Evolutionary conservation across 176 grass and related monocot species (phyloP).

Genomic region (Aegilops bicornis): DNA sequence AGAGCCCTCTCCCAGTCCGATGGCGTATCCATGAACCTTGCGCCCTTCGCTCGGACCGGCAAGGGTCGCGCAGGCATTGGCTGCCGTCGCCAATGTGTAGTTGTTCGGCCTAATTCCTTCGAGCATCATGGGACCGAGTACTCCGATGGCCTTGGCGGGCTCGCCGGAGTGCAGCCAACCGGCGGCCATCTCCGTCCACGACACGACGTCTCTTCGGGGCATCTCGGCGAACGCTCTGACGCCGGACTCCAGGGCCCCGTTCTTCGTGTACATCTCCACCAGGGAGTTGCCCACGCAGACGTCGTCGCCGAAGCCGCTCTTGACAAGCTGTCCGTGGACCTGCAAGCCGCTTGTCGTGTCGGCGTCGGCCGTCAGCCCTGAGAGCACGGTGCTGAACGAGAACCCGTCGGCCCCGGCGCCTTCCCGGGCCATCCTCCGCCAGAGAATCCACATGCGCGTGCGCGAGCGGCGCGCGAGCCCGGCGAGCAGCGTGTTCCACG

Average conservation of each 20-base stretch:
- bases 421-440: constrained; percentile 49
- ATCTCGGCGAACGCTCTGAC: constrained; percentile 51
- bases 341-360: constrained; percentile 41
- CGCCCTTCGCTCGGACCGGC: constrained; percentile 24
- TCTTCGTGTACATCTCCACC: constrained; percentile 74
- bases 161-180: constrained; percentile 40
- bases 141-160: constrained; percentile 24
- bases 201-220: constrained; percentile 44
- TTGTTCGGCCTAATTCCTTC: constrained; percentile 42
- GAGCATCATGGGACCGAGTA: constrained; percentile 46
- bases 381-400: constrained; percentile 61
- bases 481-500: constrained; percentile 62
- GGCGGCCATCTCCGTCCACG: constrained; percentile 62
- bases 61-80: constrained; percentile 42
- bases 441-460: constrained; percentile 40
- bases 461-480: constrained; percentile 41
- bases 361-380: constrained; percentile 23
- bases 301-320: constrained; percentile 45
- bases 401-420: constrained; percentile 43
- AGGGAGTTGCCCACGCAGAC: constrained; percentile 54
- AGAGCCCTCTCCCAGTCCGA: constrained; percentile 37
- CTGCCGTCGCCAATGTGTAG: constrained; percentile 43
- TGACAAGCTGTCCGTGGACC: constrained; percentile 55
- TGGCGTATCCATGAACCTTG: constrained; percentile 42
- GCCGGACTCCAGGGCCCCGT: constrained; percentile 21